These are phyloP conservation scores for Kodamaea kaohsiungensis DNA, from an alignment of 805 yeast genomes.

Conservation along the genomic window DNA sequence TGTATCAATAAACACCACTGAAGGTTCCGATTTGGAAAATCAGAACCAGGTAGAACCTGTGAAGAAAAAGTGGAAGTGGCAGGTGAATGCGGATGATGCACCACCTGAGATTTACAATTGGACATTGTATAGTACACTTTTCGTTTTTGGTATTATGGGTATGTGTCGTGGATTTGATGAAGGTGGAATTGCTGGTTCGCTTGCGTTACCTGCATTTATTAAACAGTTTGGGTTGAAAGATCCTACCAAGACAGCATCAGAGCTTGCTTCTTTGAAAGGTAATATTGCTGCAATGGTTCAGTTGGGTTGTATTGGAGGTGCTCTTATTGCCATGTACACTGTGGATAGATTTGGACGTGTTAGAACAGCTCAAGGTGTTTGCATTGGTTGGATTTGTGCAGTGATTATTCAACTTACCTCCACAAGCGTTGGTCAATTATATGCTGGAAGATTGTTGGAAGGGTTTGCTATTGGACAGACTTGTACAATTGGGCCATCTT, in stretches of 20 bases:
- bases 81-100: conserved; percentile 28
- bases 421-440: conserved; percentile 21
- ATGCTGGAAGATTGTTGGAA: conserved; percentile 26
- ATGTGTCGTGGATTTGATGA: conserved; percentile 61
- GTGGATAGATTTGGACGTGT: conserved; percentile 26
- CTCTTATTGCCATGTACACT: conserved; percentile 25
- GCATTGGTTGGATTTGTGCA: conserved; percentile 21
- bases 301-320: conserved; percentile 25
- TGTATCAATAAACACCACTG: background rate
- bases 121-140: conserved; percentile 45
- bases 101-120: conserved; percentile 50
- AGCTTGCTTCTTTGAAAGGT: conserved; percentile 21
- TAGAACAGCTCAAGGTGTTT: conserved; percentile 22
- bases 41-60: background rate
- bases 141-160: conserved; percentile 56
- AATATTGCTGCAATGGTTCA: conserved; percentile 29
- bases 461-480: conserved; percentile 29
- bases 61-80: conserved; percentile 20
- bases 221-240: conserved; percentile 46
- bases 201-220: conserved; percentile 45
- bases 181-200: conserved; percentile 49
- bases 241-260: conserved; percentile 28
- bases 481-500: conserved; percentile 26
- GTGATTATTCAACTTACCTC: conserved; percentile 21
- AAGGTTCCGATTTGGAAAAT: background rate